These are phyloP conservation scores for Schizosaccharomyces octosporus DNA, from an alignment of 805 yeast species.

Conservation along the genomic window DNA sequence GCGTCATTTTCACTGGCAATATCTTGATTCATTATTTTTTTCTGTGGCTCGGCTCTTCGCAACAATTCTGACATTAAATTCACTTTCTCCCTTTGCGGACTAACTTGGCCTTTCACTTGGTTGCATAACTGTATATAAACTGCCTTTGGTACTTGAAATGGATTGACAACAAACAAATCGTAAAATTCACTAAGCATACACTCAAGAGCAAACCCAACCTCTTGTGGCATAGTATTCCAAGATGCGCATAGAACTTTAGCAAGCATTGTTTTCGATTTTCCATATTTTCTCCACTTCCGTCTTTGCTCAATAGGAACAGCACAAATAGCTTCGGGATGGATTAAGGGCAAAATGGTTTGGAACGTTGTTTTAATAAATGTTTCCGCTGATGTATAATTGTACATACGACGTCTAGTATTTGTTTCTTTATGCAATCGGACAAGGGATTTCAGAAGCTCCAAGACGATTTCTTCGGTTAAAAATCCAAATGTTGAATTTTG, in stretches of 20 bases:
- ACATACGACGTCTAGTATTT: neutral
- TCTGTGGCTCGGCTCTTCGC: neutral
- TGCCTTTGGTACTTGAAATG: neutral
- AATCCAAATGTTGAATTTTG: neutral
- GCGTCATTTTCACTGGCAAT: neutral
- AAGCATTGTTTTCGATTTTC: neutral
- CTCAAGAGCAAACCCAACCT: neutral
- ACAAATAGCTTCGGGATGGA: neutral
- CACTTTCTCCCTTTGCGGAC: neutral
- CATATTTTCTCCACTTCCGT: neutral
- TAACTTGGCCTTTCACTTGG: neutral
- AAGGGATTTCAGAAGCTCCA: neutral
- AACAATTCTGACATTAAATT: neutral
- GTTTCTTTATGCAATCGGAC: neutral
- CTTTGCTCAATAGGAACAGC: neutral
- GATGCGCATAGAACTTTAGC: neutral
- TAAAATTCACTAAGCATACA: neutral
- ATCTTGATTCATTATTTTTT: neutral
- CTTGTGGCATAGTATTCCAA: neutral
- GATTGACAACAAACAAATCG: neutral
- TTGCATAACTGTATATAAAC: neutral
- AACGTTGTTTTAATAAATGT: neutral
- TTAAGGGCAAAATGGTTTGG: neutral
- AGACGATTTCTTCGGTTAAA: neutral
- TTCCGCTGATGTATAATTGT: neutral